These are phyloP conservation scores for Dactylellina sp. DNA, from an alignment of 2,329 filamentous ascomycete species.

Conservation along the genomic window DNA sequence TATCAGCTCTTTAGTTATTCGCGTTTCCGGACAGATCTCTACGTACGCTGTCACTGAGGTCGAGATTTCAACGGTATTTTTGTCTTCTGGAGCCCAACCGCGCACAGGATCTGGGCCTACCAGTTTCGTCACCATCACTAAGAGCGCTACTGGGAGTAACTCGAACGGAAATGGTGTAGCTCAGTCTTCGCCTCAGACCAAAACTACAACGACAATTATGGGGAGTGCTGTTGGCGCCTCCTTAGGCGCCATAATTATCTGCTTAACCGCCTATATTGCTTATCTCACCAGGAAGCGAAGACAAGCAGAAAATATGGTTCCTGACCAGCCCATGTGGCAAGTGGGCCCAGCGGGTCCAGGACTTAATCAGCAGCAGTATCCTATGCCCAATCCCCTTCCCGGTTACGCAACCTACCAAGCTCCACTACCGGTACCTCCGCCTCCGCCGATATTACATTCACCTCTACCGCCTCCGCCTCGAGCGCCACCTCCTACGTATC, in stretches of 20 bases:
- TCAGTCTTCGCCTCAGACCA: not conserved
- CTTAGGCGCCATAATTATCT: constrained; percentile 5
- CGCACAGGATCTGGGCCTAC: not conserved
- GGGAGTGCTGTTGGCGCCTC: constrained; percentile 26
- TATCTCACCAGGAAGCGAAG: constrained; percentile 22
- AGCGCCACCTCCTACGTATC: not conserved
- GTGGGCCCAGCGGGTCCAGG: constrained; percentile 1
- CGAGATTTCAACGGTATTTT: not conserved
- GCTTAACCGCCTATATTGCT: constrained; percentile 15
- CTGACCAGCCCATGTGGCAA: constrained; percentile 36
- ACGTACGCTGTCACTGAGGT: not conserved
- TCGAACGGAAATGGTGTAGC: not conserved
- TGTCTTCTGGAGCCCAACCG: not conserved
- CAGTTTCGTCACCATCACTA: not conserved
- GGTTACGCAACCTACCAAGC: not conserved
- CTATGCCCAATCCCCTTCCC: not conserved
- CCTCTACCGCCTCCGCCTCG: not conserved
- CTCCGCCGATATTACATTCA: not conserved
- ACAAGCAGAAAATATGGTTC: constrained; percentile 21
- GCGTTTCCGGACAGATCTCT: not conserved
- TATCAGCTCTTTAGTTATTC: not conserved
- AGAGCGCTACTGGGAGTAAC: not conserved
- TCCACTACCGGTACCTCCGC: constrained; percentile 16
- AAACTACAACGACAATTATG: constrained; percentile 1
- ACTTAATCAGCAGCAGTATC: not conserved